phyloP scores from a whole-genome alignment of 192 early-diverging fungal species.

The Podila epicladia region DNA sequence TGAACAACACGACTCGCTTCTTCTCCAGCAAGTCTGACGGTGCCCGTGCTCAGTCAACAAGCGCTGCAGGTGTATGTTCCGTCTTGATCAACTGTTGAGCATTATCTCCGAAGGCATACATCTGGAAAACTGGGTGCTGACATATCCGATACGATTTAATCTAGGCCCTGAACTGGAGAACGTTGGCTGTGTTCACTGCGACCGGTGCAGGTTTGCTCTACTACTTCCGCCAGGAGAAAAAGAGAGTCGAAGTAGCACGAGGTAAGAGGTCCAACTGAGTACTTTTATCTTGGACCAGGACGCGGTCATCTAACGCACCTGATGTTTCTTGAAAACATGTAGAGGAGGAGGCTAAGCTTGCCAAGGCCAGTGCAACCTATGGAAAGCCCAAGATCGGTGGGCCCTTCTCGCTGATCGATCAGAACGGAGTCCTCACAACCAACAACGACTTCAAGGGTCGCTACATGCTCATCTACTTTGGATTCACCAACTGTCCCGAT shows the following conservation, averaged over 20 bases:
- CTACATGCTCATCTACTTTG: constrained; percentile 96
- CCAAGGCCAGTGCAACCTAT: constrained; percentile 35
- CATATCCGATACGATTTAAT: not conserved
- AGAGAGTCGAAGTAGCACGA: constrained; percentile 59
- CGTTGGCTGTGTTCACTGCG: constrained; percentile 61
- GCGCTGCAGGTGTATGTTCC: constrained; percentile 31
- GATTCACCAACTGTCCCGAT: constrained; percentile 99
- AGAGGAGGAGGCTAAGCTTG: constrained; percentile 46
- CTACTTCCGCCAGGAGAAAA: constrained; percentile 74
- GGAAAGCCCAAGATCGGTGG: constrained; percentile 95
- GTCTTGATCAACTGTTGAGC: not conserved
- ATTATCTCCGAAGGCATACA: not conserved
- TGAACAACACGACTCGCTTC: constrained; percentile 2
- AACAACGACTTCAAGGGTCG: constrained; percentile 84
- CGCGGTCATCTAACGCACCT: not conserved
- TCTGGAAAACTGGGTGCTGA: not conserved
- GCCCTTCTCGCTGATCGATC: constrained; percentile 87
- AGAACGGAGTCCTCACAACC: constrained; percentile 75
- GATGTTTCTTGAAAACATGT: not conserved
- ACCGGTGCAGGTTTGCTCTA: constrained; percentile 68
- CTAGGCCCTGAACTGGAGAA: constrained; percentile 61
- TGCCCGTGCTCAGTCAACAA: constrained; percentile 30
- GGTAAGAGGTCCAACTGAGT: constrained; percentile 9
- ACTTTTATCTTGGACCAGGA: not conserved
- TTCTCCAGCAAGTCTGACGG: constrained; percentile 30